Evolutionary conservation across 768 basidiomycete genomes (phyloP), one percentile per base, ranked within the genome.

Genomic region (Hydnum rufescens): DNA sequence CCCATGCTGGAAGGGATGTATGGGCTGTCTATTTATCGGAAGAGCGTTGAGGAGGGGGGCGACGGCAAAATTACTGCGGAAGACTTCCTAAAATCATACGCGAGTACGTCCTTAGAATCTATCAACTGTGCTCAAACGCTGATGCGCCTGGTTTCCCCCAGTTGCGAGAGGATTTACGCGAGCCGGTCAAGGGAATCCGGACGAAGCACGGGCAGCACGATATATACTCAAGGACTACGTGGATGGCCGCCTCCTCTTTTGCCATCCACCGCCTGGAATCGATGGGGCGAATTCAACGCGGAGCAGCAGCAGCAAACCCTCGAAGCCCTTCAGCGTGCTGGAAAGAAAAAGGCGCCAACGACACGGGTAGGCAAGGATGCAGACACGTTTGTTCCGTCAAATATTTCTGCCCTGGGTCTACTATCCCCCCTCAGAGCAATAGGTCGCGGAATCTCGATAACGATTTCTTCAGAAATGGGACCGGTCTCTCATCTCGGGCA

Each of bases 171-270:
- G 95, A 31, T 95, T 83, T 65, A 84, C 80, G 61, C 78, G 93
- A 34, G 78, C 90, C 1, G 88, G 93, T 1, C 88, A 92, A 68
- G 95, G 95, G 42, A 95, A 92, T 65, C 92, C 93, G 5, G 95
- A 99, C 62, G 90, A 96, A 62, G 88, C 95, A 29, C 80, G 89
- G 50, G 77, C 95, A 0, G 87, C 93, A 16, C 78, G 95, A 54
- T 82, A 82, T 61, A 71, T 99, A 53, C 72, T 99, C 48, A 99
- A 99, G 64, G 95, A 99, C 67, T 99, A 92, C 61, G 90, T 97
- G 55, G 90, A 83, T 59, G 95, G 85, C 25, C 89, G 87, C 60
- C 71, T 99, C 0, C 71, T 97, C 5, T 96, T 75, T 64, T 89
- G 86, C 58, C 83, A 93, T 57, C 85, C 93, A n/a, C 88, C 92